Conservation (phyloP, 148 eudicot genomes). For the Dysphania ambrosioides region DNA sequence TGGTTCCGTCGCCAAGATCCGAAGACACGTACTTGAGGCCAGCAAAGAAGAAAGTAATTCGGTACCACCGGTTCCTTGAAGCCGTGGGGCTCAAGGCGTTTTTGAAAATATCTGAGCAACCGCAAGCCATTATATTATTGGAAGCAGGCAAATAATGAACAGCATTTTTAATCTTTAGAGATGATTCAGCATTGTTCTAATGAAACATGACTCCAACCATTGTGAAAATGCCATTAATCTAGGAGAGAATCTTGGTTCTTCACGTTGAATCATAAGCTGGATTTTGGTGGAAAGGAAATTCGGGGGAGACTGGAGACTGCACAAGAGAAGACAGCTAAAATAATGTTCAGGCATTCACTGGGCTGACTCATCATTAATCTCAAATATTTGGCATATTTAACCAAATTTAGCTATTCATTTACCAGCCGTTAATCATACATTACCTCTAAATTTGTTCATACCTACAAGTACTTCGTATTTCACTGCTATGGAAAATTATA, state of each 20-base stretch:
- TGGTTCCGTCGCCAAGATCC: constrained; percentile 50
- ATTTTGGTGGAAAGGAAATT: not conserved
- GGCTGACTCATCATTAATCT: constrained; percentile 7
- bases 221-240: not conserved
- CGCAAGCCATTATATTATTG: constrained; percentile 16
- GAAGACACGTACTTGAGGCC: constrained; percentile 55
- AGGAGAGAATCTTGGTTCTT: no score
- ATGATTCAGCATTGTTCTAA: not conserved
- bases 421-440: not conserved
- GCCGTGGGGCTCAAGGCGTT: constrained; percentile 74
- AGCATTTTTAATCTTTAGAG: not conserved
- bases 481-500: not conserved
- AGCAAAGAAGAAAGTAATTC: constrained; percentile 42
- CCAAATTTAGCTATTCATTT: constrained; percentile 4
- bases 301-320: not conserved
- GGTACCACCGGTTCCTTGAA: constrained; percentile 51
- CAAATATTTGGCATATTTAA: constrained; percentile 7
- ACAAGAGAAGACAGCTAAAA: not conserved
- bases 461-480: no score
- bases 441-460: not conserved
- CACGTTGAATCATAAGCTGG: not conserved
- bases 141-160: not conserved
- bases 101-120: constrained; percentile 29
- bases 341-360: not conserved
- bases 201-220: not conserved